Evolutionary conservation across 441 rosid species (phyloP), one percentile per base, ranked within the genome.

Genomic region (Gossypium schwendimanii): DNA sequence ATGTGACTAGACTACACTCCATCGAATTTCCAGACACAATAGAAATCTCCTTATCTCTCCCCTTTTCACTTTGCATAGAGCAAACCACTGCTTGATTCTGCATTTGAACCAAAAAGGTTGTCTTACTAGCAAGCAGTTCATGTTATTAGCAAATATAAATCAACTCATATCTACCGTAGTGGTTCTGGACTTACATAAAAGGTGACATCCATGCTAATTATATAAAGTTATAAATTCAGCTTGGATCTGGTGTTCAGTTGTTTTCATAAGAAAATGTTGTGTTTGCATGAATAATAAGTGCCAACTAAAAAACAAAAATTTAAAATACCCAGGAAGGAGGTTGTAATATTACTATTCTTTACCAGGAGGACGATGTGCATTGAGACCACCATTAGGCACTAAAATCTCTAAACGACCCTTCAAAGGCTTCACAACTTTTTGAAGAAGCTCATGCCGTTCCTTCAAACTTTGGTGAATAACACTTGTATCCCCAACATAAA

Each of bases 401-500:
- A 95, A 80, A 72, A 88, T 87, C 88, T 95, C 98, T 71, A 95
- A 88, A 73, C 87, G 89, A 54, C 94, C 94, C 81, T 92, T 89
- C 78, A 88, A 69, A 81, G 98, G 94, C 82, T 82, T 86, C 76
- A 92, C 91, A 73, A 86, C 85, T 81, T 87, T 86, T 73, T 49
- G 78, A 63, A 95, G 92, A 75, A 92, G 89, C 65, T 89, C 92
- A 73, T 92, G 96, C 28, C 99, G 87, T 80, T 95, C 99, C 86
- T 87, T 89, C 83, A 95, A 87, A 78, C 88, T 89, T 83, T 87
- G 98, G 84, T 95, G 99, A 82, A 95, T 89, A 72, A 95, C 92
- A 65, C 99, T 95, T 47, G 98, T 92, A 81, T 95, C 99, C 61
- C 99, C 92, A 64, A 88, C 88, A 76, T 95, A 95, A 76, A 95